Evolutionary conservation across 1,284 basidiomycete genomes (phyloP), one percentile per base, ranked within the genome.

Genomic region (Rugosomyces carneus): DNA sequence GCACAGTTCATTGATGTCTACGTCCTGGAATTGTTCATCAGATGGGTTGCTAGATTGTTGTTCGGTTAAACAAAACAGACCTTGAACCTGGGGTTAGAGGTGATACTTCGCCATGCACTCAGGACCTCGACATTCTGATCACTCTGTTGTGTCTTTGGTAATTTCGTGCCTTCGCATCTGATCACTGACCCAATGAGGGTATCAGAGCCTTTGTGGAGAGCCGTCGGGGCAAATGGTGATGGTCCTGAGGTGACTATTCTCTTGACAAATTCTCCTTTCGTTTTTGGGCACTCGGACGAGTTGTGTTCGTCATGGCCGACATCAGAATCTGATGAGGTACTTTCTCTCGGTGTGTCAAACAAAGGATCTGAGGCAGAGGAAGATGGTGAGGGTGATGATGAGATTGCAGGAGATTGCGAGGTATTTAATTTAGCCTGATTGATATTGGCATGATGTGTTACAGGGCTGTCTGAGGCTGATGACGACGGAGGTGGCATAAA

Each of bases 1-100:
- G 58, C 87, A 90, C 15, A 90, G 68, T 41, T 82, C 72, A 53
- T 84, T 85, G 51, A 90, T 80, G 56, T 89, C 87, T 32, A 76
- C 69, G 53, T 87, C 83, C 83, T 88, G 53, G 24, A 31, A 13
- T 48, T n/a, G 24, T 15, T 20, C 27, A 48, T 31, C 45, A 20
- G 45, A 45, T 38, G 38, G 45, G 29, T 8, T 23, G 40, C 40
- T 52, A 44, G 24, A 29, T 7, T 32, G 16, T 42, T 16, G 29
- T 15, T 19, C 3, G 41, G n/a, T 44, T 45, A 38, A 29, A 45
- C 31, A 31, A 38, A 29, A 62, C 76, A 40, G 43, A 82, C 80
- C 74, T 84, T 84, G 63, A 83, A 88, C 53, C 76, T 70, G 1
- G 86, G 84, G 58, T 84, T 75, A 24, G 75, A 76, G 13, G 79